Conservation (phyloP, 768 basidiomycete genomes). For the Trametes cingulata region DNA sequence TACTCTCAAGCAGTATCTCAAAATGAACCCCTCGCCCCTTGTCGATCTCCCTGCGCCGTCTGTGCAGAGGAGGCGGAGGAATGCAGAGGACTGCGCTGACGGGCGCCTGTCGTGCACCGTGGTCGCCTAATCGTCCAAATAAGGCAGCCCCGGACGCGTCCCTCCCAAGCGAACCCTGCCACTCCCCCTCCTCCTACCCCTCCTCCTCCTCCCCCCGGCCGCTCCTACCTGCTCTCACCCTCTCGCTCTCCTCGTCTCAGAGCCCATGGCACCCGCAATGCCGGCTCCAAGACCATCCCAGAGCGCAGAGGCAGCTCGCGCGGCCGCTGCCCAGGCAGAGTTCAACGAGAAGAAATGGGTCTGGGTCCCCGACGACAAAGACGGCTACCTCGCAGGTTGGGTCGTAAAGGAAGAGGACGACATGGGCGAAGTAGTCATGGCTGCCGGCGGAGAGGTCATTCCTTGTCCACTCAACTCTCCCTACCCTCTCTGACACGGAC, state of each 20-base stretch:
- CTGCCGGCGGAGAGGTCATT: slow-evolving; percentile 76
- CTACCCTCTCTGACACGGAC: neutral
- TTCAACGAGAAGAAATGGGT: slow-evolving; percentile 99
- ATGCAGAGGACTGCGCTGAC: neutral
- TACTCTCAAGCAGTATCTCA: too few species aligned
- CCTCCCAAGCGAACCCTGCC: neutral
- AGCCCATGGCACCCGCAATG: slow-evolving; percentile 23
- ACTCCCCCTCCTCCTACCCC: neutral
- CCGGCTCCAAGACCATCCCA: slow-evolving; percentile 40
- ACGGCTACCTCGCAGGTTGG: slow-evolving; percentile 95
- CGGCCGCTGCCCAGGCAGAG: slow-evolving; percentile 89
- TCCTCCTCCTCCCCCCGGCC: slow-evolving; percentile 10
- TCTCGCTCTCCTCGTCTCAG: neutral
- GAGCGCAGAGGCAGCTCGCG: slow-evolving; percentile 69
- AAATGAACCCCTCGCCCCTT: too few species aligned
- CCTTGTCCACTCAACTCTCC: neutral
- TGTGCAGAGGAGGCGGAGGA: neutral
- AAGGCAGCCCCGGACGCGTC: slow-evolving; percentile 16
- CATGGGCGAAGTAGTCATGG: slow-evolving; percentile 80
- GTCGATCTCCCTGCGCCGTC: neutral
- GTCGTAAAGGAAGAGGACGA: slow-evolving; percentile 86
- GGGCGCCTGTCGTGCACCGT: neutral
- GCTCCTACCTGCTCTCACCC: slow-evolving; percentile 13
- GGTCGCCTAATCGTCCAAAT: slow-evolving; percentile 6
- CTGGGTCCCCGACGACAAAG: slow-evolving; percentile 91